Percentiles rank a stretch among this genome's conserved stretches.
Conservation (phyloP, 768 basidiomycete species). For the Chalciporus chontae region DNA sequence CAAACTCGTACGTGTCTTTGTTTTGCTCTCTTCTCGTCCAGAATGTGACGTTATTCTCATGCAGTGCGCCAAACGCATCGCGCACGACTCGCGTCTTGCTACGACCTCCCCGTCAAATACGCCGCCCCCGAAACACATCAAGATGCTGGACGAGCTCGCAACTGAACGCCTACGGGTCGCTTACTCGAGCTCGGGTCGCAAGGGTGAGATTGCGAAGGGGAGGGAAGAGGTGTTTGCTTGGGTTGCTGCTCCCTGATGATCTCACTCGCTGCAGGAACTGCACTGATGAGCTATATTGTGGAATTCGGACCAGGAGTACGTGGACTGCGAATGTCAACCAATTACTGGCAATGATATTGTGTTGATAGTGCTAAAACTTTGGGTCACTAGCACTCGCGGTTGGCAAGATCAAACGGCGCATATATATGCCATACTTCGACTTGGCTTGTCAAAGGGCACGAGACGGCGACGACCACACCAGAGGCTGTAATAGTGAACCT, state of each 20-base stretch:
- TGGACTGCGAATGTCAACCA: too few relatives aligned
- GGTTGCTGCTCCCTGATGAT: constrained; percentile 33
- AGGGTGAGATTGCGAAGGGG: constrained; percentile 36
- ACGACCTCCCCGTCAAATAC: constrained; percentile 57
- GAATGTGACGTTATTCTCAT: constrained; percentile 5
- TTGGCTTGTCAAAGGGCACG: too few relatives aligned
- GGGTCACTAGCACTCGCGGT: too few relatives aligned
- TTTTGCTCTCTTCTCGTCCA: neutral
- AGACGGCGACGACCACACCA: too few relatives aligned
- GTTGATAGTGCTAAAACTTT: too few relatives aligned
- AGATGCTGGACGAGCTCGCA: constrained; percentile 64
- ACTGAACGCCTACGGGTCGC: constrained; percentile 65
- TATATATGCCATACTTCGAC: too few relatives aligned
- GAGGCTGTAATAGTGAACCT: too few relatives aligned
- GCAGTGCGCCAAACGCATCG: constrained; percentile 60
- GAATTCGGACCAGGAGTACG: too few relatives aligned
- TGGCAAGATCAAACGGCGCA: too few relatives aligned
- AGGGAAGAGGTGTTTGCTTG: constrained; percentile 44
- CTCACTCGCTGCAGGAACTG: too few relatives aligned
- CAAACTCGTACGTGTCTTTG: constrained; percentile 56
- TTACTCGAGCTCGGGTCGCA: constrained; percentile 46
- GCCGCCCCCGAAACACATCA: constrained; percentile 48
- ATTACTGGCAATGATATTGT: too few relatives aligned
- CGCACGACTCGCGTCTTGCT: constrained; percentile 36
- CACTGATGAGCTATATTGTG: too few relatives aligned